These are phyloP conservation scores for Chlorella sp. DNA, from an alignment of 139 green algal species.

Conservation along the genomic window DNA sequence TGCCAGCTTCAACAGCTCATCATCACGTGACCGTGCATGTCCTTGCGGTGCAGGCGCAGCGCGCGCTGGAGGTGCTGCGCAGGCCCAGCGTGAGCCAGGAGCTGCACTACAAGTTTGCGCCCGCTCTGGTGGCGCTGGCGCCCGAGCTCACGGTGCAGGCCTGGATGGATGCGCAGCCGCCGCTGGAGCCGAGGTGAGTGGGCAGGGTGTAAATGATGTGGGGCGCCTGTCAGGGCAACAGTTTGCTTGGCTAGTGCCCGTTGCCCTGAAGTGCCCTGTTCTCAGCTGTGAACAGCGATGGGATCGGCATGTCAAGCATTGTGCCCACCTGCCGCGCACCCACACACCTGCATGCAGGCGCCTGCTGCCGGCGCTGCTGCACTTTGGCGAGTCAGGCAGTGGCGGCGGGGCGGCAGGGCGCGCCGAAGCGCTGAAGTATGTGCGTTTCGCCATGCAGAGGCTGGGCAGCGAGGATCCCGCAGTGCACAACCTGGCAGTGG, in stretches of 20 bases:
- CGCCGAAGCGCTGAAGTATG: conserved; percentile 79
- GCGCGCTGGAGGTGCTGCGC: conserved; percentile 86
- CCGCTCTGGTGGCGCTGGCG: conserved; percentile 73
- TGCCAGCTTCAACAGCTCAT: too few relatives aligned
- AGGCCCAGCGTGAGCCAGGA: conserved; percentile 70
- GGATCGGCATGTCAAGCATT: too few relatives aligned
- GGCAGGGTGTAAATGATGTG: not conserved
- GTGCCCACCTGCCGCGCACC: not conserved
- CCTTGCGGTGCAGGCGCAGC: not conserved
- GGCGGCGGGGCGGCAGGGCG: conserved; percentile 3
- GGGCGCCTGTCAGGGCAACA: too few relatives aligned
- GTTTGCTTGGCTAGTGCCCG: too few relatives aligned
- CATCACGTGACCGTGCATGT: too few relatives aligned
- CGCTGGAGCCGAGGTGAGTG: conserved; percentile 65
- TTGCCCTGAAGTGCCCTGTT: too few relatives aligned
- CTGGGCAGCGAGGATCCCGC: conserved; percentile 58
- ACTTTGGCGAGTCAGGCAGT: conserved; percentile 64
- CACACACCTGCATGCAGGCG: conserved; percentile 40
- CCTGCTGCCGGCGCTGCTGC: conserved; percentile 88
- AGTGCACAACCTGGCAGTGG: conserved; percentile 80
- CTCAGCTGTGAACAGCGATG: too few relatives aligned
- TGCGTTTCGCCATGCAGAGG: conserved; percentile 75
- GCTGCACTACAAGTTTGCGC: conserved; percentile 90
- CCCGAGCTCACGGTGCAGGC: conserved; percentile 75
- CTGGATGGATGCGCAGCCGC: conserved; percentile 72